phyloP scores from a whole-genome alignment of 2,329 filamentous ascomycete genomes.

The Stromatinia cepivora region DNA sequence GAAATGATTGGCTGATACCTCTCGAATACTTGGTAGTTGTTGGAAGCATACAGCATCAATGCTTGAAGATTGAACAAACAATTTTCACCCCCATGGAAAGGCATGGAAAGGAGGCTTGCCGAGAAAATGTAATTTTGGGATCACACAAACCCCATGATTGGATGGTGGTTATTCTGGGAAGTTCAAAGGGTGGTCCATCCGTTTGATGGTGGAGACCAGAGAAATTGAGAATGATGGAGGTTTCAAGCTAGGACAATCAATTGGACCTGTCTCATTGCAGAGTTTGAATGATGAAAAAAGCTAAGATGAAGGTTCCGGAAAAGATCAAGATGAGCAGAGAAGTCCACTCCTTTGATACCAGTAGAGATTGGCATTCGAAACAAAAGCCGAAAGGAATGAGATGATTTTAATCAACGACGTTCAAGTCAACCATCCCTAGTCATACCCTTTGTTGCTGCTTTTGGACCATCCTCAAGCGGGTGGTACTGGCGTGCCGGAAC shows the following conservation, averaged over 20 bases:
- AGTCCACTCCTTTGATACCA: neutral
- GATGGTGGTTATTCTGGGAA: neutral
- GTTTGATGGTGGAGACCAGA: neutral
- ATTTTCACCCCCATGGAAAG: neutral
- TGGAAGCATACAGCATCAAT: neutral
- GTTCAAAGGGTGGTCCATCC: neutral
- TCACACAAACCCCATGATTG: neutral
- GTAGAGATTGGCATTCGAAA: neutral
- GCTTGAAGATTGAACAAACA: neutral
- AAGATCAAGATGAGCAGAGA: neutral
- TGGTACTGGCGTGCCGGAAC: neutral
- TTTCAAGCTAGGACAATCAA: conserved; percentile 4
- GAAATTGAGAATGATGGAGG: neutral
- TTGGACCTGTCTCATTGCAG: neutral
- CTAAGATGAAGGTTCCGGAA: neutral
- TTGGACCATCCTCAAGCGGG: neutral
- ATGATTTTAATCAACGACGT: neutral
- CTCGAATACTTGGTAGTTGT: neutral
- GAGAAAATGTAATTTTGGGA: neutral
- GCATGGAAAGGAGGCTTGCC: neutral
- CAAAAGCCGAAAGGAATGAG: neutral
- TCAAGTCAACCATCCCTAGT: neutral
- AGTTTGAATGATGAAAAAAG: neutral
- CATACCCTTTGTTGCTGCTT: neutral
- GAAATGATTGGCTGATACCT: neutral